phyloP scores from a whole-genome alignment of 2,329 filamentous ascomycete genomes.

The Hypoxylon sp. region DNA sequence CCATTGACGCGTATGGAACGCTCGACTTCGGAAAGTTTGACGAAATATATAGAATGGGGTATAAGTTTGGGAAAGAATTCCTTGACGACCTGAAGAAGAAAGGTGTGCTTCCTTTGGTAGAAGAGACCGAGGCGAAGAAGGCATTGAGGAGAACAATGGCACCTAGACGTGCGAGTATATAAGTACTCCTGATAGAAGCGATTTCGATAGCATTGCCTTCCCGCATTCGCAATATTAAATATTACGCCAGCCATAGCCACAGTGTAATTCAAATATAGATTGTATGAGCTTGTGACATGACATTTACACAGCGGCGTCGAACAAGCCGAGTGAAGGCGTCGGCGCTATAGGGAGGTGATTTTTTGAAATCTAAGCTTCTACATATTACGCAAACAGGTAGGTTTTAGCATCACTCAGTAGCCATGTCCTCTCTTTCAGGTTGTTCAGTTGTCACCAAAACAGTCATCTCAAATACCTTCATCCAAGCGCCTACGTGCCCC shows the following conservation, averaged over 20 bases:
- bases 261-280: background rate
- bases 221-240: background rate
- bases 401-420: too few species aligned
- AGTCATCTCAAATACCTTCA: background rate
- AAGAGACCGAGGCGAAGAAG: constrained; percentile 82
- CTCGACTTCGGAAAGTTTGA: constrained; percentile 98
- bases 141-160: constrained; percentile 82
- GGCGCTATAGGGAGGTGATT: too few species aligned
- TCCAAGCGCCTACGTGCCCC: too few species aligned
- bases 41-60: constrained; percentile 92
- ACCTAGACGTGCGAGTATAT: constrained; percentile 82
- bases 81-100: constrained; percentile 80
- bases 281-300: background rate
- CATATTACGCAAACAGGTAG: too few species aligned
- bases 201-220: background rate
- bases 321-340: too few species aligned
- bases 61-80: constrained; percentile 85
- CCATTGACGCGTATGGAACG: constrained; percentile 92
- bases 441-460: background rate
- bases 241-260: background rate
- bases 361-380: too few species aligned
- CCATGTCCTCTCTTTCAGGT: background rate
- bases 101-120: constrained; percentile 76
- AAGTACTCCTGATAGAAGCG: constrained; percentile 34
- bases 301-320: background rate